Conservation (phyloP, 495 filamentous ascomycete species). For the Halenospora varia region DNA sequence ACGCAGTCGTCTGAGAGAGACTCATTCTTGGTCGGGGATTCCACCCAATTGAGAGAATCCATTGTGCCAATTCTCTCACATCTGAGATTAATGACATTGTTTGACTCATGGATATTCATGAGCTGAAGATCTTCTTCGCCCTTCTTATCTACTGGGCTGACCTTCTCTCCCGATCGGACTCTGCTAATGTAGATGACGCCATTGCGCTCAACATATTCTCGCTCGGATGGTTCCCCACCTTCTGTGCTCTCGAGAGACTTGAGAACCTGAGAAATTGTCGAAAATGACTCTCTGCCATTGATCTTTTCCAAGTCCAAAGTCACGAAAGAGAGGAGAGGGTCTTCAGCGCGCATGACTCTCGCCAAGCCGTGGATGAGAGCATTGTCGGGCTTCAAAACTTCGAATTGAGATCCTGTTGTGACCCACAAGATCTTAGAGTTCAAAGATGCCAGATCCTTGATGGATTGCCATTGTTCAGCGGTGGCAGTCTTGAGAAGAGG, state of each 20-base stretch:
- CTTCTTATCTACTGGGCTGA: slow-evolving; percentile 8
- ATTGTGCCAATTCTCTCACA: slow-evolving; percentile 22
- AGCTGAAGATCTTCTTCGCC: slow-evolving; percentile 6
- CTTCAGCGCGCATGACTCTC: slow-evolving; percentile 33
- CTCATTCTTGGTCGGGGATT: slow-evolving; percentile 24
- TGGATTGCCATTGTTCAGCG: slow-evolving; percentile 18
- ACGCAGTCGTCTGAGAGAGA: slow-evolving; percentile 25
- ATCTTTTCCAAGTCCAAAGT: slow-evolving; percentile 32
- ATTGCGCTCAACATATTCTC: slow-evolving; percentile 30
- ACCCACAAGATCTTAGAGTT: slow-evolving; percentile 33
- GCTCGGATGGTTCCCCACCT: slow-evolving; percentile 8
- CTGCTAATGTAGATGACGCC: slow-evolving; percentile 30
- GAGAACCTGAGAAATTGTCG: slow-evolving; percentile 23
- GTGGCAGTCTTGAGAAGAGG: slow-evolving; percentile 16
- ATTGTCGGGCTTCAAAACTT: slow-evolving; percentile 27
- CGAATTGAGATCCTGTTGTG: slow-evolving; percentile 29
- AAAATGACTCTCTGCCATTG: slow-evolving; percentile 7
- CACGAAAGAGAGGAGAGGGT: slow-evolving; percentile 21
- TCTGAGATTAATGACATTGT: slow-evolving; percentile 9
- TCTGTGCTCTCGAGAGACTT: not conserved
- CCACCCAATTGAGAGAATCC: slow-evolving; percentile 3
- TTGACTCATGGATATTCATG: not conserved
- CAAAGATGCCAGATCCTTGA: slow-evolving; percentile 20
- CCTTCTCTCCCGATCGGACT: slow-evolving; percentile 17
- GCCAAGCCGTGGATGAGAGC: slow-evolving; percentile 32